Conservation (phyloP, 1,139 yeast species). For the Debaryomyces fabryi region DNA sequence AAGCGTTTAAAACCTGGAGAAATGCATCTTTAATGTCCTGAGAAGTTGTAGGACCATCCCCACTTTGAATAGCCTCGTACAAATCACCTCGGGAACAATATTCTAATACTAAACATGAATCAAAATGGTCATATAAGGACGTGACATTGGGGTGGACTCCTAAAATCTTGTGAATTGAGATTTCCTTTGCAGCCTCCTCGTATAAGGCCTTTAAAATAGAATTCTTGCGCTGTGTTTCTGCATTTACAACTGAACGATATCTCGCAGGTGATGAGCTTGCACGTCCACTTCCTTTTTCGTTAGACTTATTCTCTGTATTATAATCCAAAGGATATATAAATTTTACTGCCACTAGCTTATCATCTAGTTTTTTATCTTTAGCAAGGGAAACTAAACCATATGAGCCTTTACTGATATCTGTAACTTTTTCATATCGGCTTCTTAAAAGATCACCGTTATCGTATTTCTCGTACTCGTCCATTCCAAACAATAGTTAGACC, state of each 20-base stretch:
- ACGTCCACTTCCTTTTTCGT: conserved; percentile 23
- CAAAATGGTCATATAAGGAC: conserved; percentile 72
- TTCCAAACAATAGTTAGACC: conserved; percentile 14
- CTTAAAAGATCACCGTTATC: conserved; percentile 65
- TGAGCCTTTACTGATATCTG: conserved; percentile 88
- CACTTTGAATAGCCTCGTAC: conserved; percentile 87
- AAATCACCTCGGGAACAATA: conserved; percentile 91
- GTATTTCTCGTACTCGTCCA: conserved; percentile 55
- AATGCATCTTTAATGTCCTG: conserved; percentile 75
- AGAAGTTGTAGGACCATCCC: conserved; percentile 77
- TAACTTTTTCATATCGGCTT: conserved; percentile 66
- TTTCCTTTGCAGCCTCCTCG: conserved; percentile 79
- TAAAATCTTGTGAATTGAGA: conserved; percentile 68
- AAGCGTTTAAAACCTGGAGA: conserved; percentile 74
- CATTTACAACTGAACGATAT: conserved; percentile 24
- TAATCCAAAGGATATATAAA: conserved; percentile 62
- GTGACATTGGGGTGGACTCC: conserved; percentile 71
- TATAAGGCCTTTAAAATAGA: conserved; percentile 40
- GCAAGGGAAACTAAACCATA: conserved; percentile 92
- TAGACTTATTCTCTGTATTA: conserved; percentile 34
- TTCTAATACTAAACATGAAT: conserved; percentile 79
- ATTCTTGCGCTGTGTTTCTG: conserved; percentile 18
- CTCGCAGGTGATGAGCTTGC: conserved; percentile 45
- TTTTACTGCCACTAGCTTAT: conserved; percentile 77
- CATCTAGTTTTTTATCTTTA: conserved; percentile 56